Evolutionary conservation across 805 yeast genomes (phyloP).

Genomic region (Cyberlindnera euphorbiiphila): DNA sequence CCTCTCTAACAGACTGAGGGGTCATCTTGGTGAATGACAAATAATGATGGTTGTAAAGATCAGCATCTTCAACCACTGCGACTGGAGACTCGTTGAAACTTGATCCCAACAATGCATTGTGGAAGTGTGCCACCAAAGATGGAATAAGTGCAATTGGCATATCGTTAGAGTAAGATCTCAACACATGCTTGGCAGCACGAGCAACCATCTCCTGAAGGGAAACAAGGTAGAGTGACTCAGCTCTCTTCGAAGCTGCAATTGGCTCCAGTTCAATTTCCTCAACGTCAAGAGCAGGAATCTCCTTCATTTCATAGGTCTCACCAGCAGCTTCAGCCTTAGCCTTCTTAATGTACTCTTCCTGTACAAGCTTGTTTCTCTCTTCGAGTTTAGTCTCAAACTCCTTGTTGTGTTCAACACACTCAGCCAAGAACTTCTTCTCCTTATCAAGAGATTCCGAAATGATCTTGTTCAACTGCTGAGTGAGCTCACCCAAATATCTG

Average conservation of each 20-base stretch:
- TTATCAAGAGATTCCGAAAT: slow-evolving; percentile 27
- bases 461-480: slow-evolving; percentile 30
- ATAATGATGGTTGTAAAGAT: slow-evolving; percentile 39
- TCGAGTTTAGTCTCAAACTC: slow-evolving; percentile 18
- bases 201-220: slow-evolving; percentile 61
- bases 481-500: slow-evolving; percentile 77
- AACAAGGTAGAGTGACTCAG: slow-evolving; percentile 16
- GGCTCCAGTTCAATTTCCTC: slow-evolving; percentile 21
- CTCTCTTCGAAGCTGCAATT: slow-evolving; percentile 13
- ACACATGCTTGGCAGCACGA: slow-evolving; percentile 72
- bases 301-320: slow-evolving; percentile 20
- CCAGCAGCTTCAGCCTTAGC: slow-evolving; percentile 27
- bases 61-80: slow-evolving; percentile 39
- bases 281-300: slow-evolving; percentile 21
- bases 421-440: slow-evolving; percentile 12
- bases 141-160: slow-evolving; percentile 57
- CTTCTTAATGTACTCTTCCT: slow-evolving; percentile 19
- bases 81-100: slow-evolving; percentile 39
- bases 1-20: slow-evolving; percentile 39
- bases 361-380: slow-evolving; percentile 13
- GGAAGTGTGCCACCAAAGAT: slow-evolving; percentile 61
- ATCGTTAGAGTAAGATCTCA: slow-evolving; percentile 44
- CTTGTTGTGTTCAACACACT: slow-evolving; percentile 20
- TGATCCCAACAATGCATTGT: slow-evolving; percentile 64
- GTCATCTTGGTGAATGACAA: slow-evolving; percentile 43